Evolutionary conservation across 192 early-diverging fungal genomes (phyloP).

Genomic region (Mycoemilia scoparia): DNA sequence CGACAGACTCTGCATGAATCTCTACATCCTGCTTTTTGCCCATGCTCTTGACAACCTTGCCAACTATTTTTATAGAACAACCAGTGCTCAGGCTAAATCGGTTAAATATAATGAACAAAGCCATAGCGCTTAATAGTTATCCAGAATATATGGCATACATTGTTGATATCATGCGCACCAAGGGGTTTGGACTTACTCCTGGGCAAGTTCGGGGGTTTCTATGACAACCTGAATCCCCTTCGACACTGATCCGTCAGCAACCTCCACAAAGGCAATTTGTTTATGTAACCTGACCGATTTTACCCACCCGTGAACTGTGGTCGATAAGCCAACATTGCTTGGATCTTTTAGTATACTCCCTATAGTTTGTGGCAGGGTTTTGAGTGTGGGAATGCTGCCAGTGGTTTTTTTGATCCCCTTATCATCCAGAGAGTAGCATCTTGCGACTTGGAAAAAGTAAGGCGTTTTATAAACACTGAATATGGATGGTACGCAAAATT

Average conservation of each 20-base stretch:
- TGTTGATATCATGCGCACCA: neutral
- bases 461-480: too few species aligned
- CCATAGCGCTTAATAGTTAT: too few species aligned
- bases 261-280: slow-evolving; percentile 50
- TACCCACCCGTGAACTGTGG: slow-evolving; percentile 59
- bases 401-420: too few species aligned
- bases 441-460: too few species aligned
- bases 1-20: slow-evolving; percentile 31
- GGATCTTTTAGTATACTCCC: too few species aligned
- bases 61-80: slow-evolving; percentile 48
- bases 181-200: neutral
- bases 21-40: slow-evolving; percentile 57
- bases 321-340: too few species aligned
- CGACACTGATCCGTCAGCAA: slow-evolving; percentile 57
- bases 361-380: too few species aligned
- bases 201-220: slow-evolving; percentile 14
- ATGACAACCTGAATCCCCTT: slow-evolving; percentile 50
- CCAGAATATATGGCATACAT: neutral
- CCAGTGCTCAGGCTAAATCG: slow-evolving; percentile 45
- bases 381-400: too few species aligned
- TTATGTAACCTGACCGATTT: slow-evolving; percentile 65
- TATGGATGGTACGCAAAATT: too few species aligned
- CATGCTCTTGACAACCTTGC: slow-evolving; percentile 41
- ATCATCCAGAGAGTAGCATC: too few species aligned
- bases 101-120: neutral